Conservation (phyloP, 352 stramenopile species). For the Globisporangium nodosum region DNA sequence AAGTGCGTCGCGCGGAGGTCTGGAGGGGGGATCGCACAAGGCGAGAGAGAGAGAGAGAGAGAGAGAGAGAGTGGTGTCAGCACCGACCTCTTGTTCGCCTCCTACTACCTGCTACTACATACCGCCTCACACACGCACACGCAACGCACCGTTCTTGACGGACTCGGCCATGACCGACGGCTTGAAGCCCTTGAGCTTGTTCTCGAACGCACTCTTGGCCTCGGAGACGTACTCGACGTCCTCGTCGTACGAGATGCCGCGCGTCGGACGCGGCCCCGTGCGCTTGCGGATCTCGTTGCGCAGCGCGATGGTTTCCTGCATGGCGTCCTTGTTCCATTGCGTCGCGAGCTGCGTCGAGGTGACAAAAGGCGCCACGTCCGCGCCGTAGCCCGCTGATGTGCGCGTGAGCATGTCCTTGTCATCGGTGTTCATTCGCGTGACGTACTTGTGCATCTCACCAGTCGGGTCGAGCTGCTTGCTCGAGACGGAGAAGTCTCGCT, state of each 20-base stretch:
- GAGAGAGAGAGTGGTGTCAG: neutral
- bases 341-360: conserved; percentile 69
- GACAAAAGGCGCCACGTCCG: conserved; percentile 40
- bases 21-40: conserved; percentile 11
- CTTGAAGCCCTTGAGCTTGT: conserved; percentile 70
- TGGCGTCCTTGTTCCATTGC: conserved; percentile 52
- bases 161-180: conserved; percentile 66
- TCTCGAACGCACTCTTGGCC: conserved; percentile 60
- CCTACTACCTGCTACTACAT: too few species aligned
- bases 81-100: neutral
- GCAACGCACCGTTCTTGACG: conserved; percentile 59
- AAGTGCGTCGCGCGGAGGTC: conserved; percentile 80
- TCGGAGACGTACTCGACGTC: conserved; percentile 77
- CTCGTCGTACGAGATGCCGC: conserved; percentile 72
- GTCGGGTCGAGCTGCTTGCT: conserved; percentile 54
- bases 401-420: conserved; percentile 52
- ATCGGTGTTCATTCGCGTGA: conserved; percentile 35
- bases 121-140: neutral
- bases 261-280: conserved; percentile 44
- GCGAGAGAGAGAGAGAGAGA: neutral
- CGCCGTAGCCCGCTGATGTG: conserved; percentile 54
- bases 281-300: conserved; percentile 63
- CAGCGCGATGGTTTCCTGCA: conserved; percentile 48
- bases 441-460: conserved; percentile 62
- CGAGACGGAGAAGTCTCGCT: conserved; percentile 50